These are phyloP conservation scores for Onygenales sp. DNA, from an alignment of 2,329 filamentous ascomycete species.

Conservation along the genomic window DNA sequence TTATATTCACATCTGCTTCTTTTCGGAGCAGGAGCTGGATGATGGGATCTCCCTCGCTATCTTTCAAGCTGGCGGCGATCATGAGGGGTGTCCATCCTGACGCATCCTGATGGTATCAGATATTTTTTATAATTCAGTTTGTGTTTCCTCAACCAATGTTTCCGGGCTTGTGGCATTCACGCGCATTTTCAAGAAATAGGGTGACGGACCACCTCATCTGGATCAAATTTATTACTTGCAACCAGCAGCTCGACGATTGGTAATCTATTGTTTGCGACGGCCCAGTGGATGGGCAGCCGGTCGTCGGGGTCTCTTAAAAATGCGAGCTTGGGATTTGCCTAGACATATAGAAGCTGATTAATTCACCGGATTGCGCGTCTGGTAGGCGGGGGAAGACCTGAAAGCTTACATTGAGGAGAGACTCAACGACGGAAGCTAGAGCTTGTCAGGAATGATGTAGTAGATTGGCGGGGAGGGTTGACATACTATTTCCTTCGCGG, in stretches of 20 bases:
- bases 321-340: slow-evolving; percentile 74
- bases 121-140: background rate
- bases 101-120: slow-evolving; percentile 27
- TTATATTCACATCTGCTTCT: slow-evolving; percentile 37
- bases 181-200: background rate
- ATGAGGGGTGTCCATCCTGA: slow-evolving; percentile 43
- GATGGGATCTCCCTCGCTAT: slow-evolving; percentile 35
- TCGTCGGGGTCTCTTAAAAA: slow-evolving; percentile 71
- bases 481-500: slow-evolving; percentile 70
- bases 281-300: slow-evolving; percentile 89
- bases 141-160: background rate
- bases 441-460: slow-evolving; percentile 14
- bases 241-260: slow-evolving; percentile 66
- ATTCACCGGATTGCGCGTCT: slow-evolving; percentile 3
- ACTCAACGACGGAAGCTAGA: slow-evolving; percentile 61
- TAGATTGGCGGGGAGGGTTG: background rate
- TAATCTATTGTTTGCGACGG: slow-evolving; percentile 69
- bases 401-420: slow-evolving; percentile 55
- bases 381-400: slow-evolving; percentile 18
- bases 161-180: background rate
- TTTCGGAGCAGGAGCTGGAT: slow-evolving; percentile 38
- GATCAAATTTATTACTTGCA: slow-evolving; percentile 64
- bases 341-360: slow-evolving; percentile 3
- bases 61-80: slow-evolving; percentile 39
- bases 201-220: slow-evolving; percentile 59